Evolutionary conservation across 1,139 yeast genomes (phyloP), one percentile per base, ranked within the genome.

Genomic region (Hyphopichia pseudoburtonii): DNA sequence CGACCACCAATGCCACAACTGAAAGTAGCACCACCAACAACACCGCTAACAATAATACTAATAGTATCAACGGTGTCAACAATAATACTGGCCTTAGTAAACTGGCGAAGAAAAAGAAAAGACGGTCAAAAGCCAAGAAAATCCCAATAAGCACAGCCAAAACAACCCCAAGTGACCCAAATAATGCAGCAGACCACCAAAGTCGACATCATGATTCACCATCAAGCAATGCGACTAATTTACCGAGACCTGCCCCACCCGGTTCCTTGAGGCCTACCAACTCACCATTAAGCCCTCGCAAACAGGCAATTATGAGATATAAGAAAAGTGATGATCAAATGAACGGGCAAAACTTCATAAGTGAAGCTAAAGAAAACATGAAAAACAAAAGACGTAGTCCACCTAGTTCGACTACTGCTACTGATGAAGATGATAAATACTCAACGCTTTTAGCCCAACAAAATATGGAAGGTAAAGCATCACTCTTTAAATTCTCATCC

Each of bases 301-400:
- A 57, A 47, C 73, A 66, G 44, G 54, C 73, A 3, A 52, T 70
- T 5, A 57, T 66, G 64, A 50, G 76, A 30, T 60, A 70, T 47
- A 65, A 65, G 39, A 59, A 56, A 30, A 60, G 58, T 36, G 64
- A 56, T 44, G 64, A 57, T n/a, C 45, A 48, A 3, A 47, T 53
- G n/a, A 45, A 47, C 36, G 52, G 51, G 35, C 53, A 48, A 3
- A 39, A 46, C 11, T 45, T 51, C 24, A 50, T 65, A 22, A 51
- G 48, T 35, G 64, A 64, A 36, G 56, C 56, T 15, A 66, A 66
- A 38, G 66, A 55, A 4, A 62, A 56, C 39, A 47, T 57, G 35
- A 51, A 47, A 37, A 45, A 42, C 37, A 48, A 44, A 34, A 44
- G 17, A 17, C 40, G 21, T 15, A 23, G 28, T 9, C 35, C 30